Conservation (phyloP, 805 yeast genomes). For the Lachancea sp. region DNA sequence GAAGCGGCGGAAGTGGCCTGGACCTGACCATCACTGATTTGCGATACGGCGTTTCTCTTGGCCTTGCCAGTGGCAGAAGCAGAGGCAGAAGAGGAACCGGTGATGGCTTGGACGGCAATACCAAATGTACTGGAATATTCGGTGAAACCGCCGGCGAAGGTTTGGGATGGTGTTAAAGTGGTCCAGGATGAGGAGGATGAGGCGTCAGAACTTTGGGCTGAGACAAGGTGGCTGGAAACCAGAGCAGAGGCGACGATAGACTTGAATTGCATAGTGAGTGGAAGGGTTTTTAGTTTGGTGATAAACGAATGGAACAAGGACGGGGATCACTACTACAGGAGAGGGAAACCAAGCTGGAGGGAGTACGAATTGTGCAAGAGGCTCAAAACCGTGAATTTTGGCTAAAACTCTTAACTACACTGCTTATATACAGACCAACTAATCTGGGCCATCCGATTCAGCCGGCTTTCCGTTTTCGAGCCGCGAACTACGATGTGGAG, state of each 20-base stretch:
- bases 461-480: too few relatives aligned
- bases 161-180: constrained; percentile 59
- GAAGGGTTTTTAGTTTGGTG: constrained; percentile 4
- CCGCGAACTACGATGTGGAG: too few relatives aligned
- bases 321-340: neutral
- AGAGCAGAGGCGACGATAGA: constrained; percentile 18
- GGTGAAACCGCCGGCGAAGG: constrained; percentile 50
- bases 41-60: constrained; percentile 43
- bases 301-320: neutral
- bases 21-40: constrained; percentile 58
- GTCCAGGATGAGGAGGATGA: constrained; percentile 50
- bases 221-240: constrained; percentile 13
- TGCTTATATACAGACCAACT: too few relatives aligned
- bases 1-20: constrained; percentile 39
- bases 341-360: too few relatives aligned
- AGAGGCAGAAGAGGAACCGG: constrained; percentile 35
- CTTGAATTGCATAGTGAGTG: constrained; percentile 24
- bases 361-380: too few relatives aligned
- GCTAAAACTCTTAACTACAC: too few relatives aligned
- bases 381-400: too few relatives aligned
- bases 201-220: constrained; percentile 17
- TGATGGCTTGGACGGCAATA: constrained; percentile 54
- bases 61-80: constrained; percentile 34
- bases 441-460: too few relatives aligned
- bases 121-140: constrained; percentile 56